Percentiles rank a stretch among this genome's conserved stretches.
phyloP scores from a whole-genome alignment of 1,139 yeast species.

The Kodamaea alishanica region DNA sequence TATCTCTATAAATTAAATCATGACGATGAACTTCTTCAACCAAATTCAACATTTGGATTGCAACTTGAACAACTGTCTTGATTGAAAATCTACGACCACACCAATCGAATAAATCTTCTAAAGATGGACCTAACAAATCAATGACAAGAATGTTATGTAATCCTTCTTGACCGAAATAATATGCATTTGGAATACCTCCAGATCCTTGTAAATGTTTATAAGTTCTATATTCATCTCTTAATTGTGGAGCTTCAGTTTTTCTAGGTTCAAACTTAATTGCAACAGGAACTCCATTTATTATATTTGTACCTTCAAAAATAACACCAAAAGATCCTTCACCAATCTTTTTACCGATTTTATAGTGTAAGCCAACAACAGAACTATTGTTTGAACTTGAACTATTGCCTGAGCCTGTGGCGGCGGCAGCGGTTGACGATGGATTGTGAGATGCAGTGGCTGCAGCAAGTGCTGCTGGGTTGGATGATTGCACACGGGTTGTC shows the following conservation, averaged over 20 bases:
- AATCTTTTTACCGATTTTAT: constrained; percentile 92
- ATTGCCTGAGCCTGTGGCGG: constrained; percentile 10
- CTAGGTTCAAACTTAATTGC: constrained; percentile 82
- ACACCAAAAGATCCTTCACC: constrained; percentile 99
- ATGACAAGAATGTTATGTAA: constrained; percentile 89
- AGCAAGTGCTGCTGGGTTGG: constrained; percentile 39
- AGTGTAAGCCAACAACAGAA: constrained; percentile 62
- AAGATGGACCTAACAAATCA: constrained; percentile 90
- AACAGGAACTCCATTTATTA: constrained; percentile 73
- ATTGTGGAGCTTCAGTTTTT: constrained; percentile 95
- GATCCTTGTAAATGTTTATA: constrained; percentile 80
- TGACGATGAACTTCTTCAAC: constrained; percentile 87
- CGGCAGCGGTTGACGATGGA: constrained; percentile 20
- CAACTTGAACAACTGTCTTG: constrained; percentile 86
- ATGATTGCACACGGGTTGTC: constrained; percentile 25
- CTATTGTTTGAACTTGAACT: constrained; percentile 21
- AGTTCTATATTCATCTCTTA: constrained; percentile 91
- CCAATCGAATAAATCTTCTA: constrained; percentile 97
- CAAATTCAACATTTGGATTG: constrained; percentile 86
- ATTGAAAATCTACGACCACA: constrained; percentile 87
- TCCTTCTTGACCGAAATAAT: constrained; percentile 97
- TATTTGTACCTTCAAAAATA: constrained; percentile 89
- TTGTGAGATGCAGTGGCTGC: constrained; percentile 36
- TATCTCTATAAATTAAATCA: constrained; percentile 88
- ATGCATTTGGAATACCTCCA: constrained; percentile 88